Evolutionary conservation across 345 rosid species (phyloP).

Genomic region (Triadica sebifera): DNA sequence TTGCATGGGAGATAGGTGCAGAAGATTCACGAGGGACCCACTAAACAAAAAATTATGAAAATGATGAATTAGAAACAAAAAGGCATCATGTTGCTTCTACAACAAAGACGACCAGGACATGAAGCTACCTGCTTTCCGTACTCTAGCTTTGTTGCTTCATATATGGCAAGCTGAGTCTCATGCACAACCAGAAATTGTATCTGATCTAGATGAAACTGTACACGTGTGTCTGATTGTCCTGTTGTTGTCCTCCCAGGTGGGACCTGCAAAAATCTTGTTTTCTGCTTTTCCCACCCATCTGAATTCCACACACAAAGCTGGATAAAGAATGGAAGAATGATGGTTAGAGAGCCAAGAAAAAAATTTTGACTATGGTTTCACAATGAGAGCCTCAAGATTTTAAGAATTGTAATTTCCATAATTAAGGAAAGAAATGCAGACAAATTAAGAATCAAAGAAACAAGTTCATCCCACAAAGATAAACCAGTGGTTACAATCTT

Average conservation of each 20-base stretch:
- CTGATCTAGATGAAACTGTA: conserved; percentile 96
- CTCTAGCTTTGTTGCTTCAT: conserved; percentile 81
- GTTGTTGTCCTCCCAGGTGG: conserved; percentile 70
- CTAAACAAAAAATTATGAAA: conserved; percentile 30
- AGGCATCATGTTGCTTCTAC: not conserved
- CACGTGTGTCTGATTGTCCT: conserved; percentile 78
- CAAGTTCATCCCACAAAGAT: not conserved
- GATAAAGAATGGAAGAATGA: conserved; percentile 3
- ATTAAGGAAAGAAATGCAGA: not conserved
- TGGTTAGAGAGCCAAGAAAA: conserved; percentile 8
- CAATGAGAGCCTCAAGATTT: not conserved
- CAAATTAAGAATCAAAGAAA: not conserved
- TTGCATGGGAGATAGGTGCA: conserved; percentile 82
- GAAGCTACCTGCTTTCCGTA: conserved; percentile 73
- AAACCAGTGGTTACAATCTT: not conserved
- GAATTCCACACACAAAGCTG: conserved; percentile 87
- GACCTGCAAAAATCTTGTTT: conserved; percentile 59
- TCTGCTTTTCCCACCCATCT: conserved; percentile 93
- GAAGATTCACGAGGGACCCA: conserved; percentile 77
- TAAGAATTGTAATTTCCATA: not conserved
- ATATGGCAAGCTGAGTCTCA: conserved; percentile 89
- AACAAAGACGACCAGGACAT: not conserved
- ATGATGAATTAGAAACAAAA: conserved; percentile 7
- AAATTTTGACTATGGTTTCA: conserved; percentile 7
- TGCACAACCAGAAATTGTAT: conserved; percentile 88